Conservation (phyloP, 495 filamentous ascomycete genomes). For the Podospora comata region DNA sequence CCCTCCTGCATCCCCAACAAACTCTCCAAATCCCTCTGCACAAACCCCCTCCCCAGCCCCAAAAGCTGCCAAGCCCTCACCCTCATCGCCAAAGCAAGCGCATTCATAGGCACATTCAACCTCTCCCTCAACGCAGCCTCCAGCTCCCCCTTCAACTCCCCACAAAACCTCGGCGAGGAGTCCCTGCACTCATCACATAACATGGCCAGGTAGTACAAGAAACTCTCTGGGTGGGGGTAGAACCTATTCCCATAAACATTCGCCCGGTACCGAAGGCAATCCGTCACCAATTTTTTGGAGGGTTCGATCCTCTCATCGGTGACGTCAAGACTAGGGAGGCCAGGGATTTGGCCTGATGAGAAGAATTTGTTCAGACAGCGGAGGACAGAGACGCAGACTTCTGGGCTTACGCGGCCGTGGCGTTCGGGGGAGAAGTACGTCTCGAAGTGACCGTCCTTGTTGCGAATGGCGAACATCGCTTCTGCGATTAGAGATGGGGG, state of each 20-base stretch:
- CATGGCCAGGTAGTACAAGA: conserved; percentile 21
- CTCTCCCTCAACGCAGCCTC: not conserved
- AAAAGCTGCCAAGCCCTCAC: conserved; percentile 3
- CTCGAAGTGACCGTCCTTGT: conserved; percentile 24
- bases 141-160: not conserved
- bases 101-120: not conserved
- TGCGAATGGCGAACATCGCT: conserved; percentile 8
- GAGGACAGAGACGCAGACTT: conserved; percentile 26
- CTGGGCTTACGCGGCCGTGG: conserved; percentile 14
- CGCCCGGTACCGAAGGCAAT: conserved; percentile 9
- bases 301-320: not conserved
- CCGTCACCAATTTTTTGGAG: not conserved
- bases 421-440: conserved; percentile 21
- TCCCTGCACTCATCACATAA: conserved; percentile 17
- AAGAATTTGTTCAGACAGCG: conserved; percentile 21
- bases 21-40: not conserved
- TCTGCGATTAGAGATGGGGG: not conserved
- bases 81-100: conserved; percentile 5
- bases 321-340: not conserved
- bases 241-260: conserved; percentile 19
- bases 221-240: conserved; percentile 21
- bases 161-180: not conserved
- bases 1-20: conserved; percentile 6
- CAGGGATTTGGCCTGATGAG: not conserved
- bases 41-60: not conserved